Evolutionary conservation across 2,329 filamentous ascomycete genomes (phyloP).

Genomic region (Cryphonectria japonica): DNA sequence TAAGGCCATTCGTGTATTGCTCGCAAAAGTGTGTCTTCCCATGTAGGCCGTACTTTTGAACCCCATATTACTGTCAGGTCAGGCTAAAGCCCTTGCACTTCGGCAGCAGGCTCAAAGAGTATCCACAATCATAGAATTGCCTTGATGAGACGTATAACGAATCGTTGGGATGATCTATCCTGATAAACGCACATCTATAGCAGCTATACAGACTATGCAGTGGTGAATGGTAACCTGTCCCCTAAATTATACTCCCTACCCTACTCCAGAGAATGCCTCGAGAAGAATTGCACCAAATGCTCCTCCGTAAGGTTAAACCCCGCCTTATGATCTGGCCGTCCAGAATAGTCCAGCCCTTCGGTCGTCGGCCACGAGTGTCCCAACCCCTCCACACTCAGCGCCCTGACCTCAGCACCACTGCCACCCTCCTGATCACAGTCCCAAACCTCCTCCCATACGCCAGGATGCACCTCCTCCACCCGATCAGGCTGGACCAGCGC

Average conservation of each 20-base stretch:
- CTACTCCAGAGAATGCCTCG: constrained; percentile 29
- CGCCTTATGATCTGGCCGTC: constrained; percentile 29
- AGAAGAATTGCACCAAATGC: constrained; percentile 32
- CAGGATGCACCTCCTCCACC: constrained; percentile 28
- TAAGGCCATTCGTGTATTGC: no score
- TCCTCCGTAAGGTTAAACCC: constrained; percentile 32
- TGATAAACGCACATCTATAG: background rate
- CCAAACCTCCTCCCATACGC: constrained; percentile 32
- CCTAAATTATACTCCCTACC: no score
- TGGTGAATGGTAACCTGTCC: background rate
- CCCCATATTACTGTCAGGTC: no score
- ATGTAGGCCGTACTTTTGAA: no score
- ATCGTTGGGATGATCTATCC: no score
- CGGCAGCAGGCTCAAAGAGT: no score
- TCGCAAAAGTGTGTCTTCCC: no score
- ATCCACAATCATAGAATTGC: no score
- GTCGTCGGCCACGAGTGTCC: constrained; percentile 32
- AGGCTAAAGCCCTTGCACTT: no score
- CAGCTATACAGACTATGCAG: background rate
- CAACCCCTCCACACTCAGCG: constrained; percentile 30
- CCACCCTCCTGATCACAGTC: constrained; percentile 18
- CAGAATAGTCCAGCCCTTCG: constrained; percentile 27
- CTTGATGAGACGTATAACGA: no score
- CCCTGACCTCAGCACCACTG: constrained; percentile 30
- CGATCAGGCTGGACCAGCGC: constrained; percentile 27